These are phyloP conservation scores for Mortierella sp. DNA, from an alignment of 371 early-diverging fungal species.

Conservation along the genomic window DNA sequence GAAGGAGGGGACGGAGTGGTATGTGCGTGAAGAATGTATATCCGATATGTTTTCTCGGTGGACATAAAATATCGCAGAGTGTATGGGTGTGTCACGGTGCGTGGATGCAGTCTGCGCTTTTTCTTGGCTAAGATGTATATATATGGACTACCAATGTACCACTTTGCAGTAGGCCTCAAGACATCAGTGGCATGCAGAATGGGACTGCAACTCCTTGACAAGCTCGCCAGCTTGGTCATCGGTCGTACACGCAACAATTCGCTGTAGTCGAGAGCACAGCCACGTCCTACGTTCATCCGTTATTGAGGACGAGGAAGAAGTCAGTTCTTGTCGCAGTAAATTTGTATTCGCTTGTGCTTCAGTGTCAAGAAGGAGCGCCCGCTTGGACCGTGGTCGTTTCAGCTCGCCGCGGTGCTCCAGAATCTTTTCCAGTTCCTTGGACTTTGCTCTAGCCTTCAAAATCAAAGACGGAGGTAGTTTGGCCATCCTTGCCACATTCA, in stretches of 20 bases:
- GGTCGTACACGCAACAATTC: conserved; percentile 18
- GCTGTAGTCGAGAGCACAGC: neutral
- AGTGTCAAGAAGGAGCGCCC: neutral
- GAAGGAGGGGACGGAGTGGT: too few species aligned
- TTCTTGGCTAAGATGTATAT: too few species aligned
- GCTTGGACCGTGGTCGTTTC: conserved; percentile 3
- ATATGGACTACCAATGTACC: too few species aligned
- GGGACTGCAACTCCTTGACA: conserved; percentile 2
- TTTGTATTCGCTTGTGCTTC: neutral
- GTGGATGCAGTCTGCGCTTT: too few species aligned
- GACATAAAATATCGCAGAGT: too few species aligned
- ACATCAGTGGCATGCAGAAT: too few species aligned
- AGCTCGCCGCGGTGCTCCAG: conserved; percentile 32
- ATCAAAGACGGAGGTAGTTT: conserved; percentile 70
- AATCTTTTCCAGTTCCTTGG: conserved; percentile 62
- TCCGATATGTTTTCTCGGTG: too few species aligned
- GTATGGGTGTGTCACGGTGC: too few species aligned
- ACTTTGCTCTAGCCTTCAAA: conserved; percentile 65
- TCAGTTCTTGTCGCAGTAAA: neutral
- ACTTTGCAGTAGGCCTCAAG: too few species aligned
- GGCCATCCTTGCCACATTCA: conserved; percentile 88
- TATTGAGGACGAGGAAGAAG: neutral
- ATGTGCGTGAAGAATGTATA: too few species aligned
- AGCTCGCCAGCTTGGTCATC: conserved; percentile 7
- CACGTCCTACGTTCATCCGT: neutral